Conservation (phyloP, 2,329 filamentous ascomycete species). For the Diaporthe vexans region DNA sequence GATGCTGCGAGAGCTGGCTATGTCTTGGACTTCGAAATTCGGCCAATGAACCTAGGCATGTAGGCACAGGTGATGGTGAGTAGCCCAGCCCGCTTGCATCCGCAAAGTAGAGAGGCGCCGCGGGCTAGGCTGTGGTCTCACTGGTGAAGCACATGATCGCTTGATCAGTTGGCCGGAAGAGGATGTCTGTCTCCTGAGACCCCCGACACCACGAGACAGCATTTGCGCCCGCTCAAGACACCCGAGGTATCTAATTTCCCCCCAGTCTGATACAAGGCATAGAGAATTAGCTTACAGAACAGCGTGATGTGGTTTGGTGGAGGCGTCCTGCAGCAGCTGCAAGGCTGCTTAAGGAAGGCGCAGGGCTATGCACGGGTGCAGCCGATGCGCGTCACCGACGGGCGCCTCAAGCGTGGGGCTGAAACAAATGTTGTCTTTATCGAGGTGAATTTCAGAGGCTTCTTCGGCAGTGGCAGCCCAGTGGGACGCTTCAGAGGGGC, state of each 20-base stretch:
- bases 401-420: slow-evolving; percentile 2
- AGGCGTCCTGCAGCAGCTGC: slow-evolving; percentile 19
- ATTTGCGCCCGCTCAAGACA: slow-evolving; percentile 16
- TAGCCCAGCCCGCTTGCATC: background rate
- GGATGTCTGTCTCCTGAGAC: background rate
- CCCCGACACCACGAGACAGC: slow-evolving; percentile 8
- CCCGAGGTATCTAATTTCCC: background rate
- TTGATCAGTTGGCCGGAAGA: background rate
- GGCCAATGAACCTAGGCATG: background rate
- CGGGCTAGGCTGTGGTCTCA: background rate
- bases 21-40: background rate
- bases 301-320: background rate
- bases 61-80: background rate
- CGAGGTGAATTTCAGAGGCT: background rate
- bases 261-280: background rate
- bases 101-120: background rate
- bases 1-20: background rate
- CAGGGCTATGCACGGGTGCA: slow-evolving; percentile 22
- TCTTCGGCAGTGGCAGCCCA: background rate
- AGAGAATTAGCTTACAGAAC: slow-evolving; percentile 20
- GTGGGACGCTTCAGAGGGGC: slow-evolving; percentile 14
- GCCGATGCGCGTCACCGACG: slow-evolving; percentile 26
- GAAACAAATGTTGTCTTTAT: background rate
- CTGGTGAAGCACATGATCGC: slow-evolving; percentile 19
- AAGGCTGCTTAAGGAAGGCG: slow-evolving; percentile 27